Base-by-base conservation (phyloP, 2,329 filamentous ascomycete species). In the Berkeleyomyces basicola region DNA sequence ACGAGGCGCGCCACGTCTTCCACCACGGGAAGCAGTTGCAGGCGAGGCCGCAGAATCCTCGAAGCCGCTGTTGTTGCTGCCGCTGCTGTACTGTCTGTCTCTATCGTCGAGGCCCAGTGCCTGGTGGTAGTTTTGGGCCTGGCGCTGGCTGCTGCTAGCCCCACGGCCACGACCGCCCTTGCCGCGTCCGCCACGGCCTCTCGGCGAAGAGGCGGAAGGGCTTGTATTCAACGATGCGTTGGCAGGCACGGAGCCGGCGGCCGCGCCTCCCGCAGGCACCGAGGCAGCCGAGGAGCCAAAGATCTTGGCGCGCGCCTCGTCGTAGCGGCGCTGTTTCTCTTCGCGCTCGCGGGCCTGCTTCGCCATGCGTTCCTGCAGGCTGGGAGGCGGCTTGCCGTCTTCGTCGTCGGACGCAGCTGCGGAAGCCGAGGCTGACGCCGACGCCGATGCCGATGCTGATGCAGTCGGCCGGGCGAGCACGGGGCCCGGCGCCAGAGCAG, bases 301-400 rank as follows among this genome's bases (percentile, higher is more conserved):
- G 62, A 96, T 85, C 71, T 90, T 87, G 68, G 92, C 89, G 39
- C 92, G 81, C 4, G 85, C 88, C 75, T 96, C 90, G 65, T 95
- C 88, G 71, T 96, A 96, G 65, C 87, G 87, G 63, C 84, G 84
- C 75, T 95, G 88, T 76, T 93, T 96, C 75, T 95, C 90, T 70
- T 95, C 90, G 7, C 84, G 82, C 68, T 95, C 89, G 58, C 82
- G 80, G 71, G 90, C 83, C 61, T 91, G 88, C 70, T 87, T 87
- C 33, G 84, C 82, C 66, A 87, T 84, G 42, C 90, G 81, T 75
- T 96, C 87, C 68, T 92, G 88, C 23, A 79, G 76, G 66, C 82
- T 81, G 70, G 82, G 83, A 61, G 76, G 74, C 58, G 76, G 73
- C 62, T 83, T 81, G 36, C 85, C 82, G 61, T 87, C 82, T 36